A percentile compares a stretch with the other conserved stretches of the same genome.
These are phyloP conservation scores for Ogataea pilisensis DNA, from an alignment of 805 yeast genomes.

Conservation along the genomic window DNA sequence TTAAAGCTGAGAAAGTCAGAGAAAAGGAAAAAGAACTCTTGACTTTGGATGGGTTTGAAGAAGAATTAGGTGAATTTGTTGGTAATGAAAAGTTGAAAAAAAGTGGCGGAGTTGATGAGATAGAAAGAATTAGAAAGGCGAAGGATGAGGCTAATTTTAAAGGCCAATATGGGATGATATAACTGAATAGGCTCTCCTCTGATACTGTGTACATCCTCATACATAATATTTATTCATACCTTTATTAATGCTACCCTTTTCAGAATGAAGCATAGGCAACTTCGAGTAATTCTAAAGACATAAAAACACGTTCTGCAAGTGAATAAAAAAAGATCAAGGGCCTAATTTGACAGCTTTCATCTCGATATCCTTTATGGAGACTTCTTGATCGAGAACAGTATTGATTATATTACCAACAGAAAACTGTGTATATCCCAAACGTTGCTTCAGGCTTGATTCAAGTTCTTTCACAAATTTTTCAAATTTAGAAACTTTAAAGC, in stretches of 20 bases:
- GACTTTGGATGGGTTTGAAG: slow-evolving; percentile 64
- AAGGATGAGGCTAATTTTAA: slow-evolving; percentile 72
- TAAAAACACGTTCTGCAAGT: too few species aligned
- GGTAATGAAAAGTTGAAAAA: slow-evolving; percentile 70
- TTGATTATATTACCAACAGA: neutral
- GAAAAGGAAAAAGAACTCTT: slow-evolving; percentile 61
- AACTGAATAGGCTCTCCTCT: neutral
- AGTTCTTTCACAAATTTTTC: slow-evolving; percentile 2
- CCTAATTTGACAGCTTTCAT: too few species aligned
- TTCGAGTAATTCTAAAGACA: too few species aligned
- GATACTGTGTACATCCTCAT: neutral
- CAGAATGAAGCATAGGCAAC: too few species aligned
- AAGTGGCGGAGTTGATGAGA: slow-evolving; percentile 86
- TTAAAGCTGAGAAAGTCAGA: slow-evolving; percentile 78
- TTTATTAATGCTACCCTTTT: too few species aligned
- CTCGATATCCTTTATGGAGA: neutral
- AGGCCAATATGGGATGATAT: slow-evolving; percentile 35
- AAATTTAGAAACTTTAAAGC: slow-evolving; percentile 3
- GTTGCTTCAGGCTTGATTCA: neutral
- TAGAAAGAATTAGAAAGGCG: slow-evolving; percentile 62
- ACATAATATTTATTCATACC: too few species aligned
- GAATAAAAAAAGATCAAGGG: too few species aligned
- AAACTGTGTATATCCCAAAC: neutral
- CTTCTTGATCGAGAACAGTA: neutral
- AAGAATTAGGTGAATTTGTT: slow-evolving; percentile 82